Evolutionary conservation across 2,329 filamentous ascomycete species (phyloP).

Genomic region (Claviceps fusiformis): DNA sequence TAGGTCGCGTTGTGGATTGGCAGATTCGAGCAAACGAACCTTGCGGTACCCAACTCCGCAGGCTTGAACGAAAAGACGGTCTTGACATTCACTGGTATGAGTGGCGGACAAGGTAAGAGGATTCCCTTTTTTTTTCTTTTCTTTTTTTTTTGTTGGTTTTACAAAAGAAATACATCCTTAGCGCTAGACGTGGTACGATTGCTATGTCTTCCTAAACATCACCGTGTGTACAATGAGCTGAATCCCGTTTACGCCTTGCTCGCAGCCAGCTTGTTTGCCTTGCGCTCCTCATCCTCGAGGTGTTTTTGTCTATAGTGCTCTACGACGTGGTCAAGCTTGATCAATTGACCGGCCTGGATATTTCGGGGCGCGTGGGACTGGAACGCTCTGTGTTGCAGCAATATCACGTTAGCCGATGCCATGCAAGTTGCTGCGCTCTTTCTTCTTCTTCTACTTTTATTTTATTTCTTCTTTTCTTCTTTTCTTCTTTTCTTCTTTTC

Average conservation of each 20-base stretch:
- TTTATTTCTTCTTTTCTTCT: no score
- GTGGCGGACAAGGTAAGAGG: no score
- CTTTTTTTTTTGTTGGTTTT: no score
- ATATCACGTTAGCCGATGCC: neutral
- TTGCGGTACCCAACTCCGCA: no score
- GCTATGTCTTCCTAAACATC: neutral
- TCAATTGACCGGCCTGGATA: conserved; percentile 39
- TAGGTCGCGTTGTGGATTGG: no score
- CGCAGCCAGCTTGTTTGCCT: conserved; percentile 32
- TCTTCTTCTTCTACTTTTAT: no score
- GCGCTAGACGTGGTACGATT: neutral
- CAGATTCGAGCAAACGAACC: no score
- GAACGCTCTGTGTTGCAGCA: conserved; percentile 26
- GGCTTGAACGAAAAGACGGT: no score
- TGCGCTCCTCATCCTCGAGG: conserved; percentile 40
- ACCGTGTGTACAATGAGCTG: conserved; percentile 1
- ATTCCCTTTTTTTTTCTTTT: no score
- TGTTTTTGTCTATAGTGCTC: conserved; percentile 44
- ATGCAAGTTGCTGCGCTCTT: no score
- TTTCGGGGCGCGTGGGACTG: conserved; percentile 37
- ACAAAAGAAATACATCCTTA: neutral
- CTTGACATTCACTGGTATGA: no score
- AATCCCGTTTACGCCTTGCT: conserved; percentile 19
- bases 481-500: no score
- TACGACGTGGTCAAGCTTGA: conserved; percentile 41